A percentile compares a stretch with the other conserved stretches of the same genome.
These are phyloP conservation scores for Primulina huaijiensis DNA, from an alignment of 257 asterid species.

Conservation along the genomic window DNA sequence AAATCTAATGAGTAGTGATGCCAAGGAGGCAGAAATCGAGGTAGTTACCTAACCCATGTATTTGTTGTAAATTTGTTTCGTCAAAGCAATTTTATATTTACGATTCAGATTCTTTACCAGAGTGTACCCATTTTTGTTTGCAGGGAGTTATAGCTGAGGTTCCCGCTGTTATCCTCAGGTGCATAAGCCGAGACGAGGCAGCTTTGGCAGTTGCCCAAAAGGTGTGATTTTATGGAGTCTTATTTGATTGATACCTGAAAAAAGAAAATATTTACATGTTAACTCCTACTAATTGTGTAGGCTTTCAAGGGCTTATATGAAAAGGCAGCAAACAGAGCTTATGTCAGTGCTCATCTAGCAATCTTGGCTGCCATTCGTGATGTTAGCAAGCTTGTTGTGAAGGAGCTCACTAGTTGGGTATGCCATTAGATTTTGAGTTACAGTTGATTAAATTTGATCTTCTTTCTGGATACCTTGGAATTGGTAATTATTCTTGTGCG, in stretches of 20 bases:
- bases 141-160: constrained; percentile 91
- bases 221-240: constrained; percentile 36
- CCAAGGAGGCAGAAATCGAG: constrained; percentile 78
- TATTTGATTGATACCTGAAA: constrained; percentile 2
- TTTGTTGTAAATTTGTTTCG: neutral
- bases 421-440: constrained; percentile 22
- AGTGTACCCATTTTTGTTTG: constrained; percentile 15
- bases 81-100: neutral
- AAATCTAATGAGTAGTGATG: constrained; percentile 55
- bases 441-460: constrained; percentile 10
- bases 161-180: constrained; percentile 78
- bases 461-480: constrained; percentile 6
- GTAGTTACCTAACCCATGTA: constrained; percentile 26
- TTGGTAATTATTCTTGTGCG: neutral
- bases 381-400: constrained; percentile 94
- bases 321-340: constrained; percentile 67
- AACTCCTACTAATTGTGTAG: constrained; percentile 35
- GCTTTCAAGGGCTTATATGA: constrained; percentile 90
- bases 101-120: neutral
- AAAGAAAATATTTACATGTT: constrained; percentile 14
- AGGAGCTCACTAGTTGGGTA: constrained; percentile 99
- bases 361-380: constrained; percentile 85
- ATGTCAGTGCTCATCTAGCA: constrained; percentile 73
- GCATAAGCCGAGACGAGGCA: constrained; percentile 93
- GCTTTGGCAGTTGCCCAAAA: constrained; percentile 97